Percentiles rank a stretch among this genome's conserved stretches.
Evolutionary conservation across 257 asterid species (phyloP).

Genomic region (Lavandula angustifolia): DNA sequence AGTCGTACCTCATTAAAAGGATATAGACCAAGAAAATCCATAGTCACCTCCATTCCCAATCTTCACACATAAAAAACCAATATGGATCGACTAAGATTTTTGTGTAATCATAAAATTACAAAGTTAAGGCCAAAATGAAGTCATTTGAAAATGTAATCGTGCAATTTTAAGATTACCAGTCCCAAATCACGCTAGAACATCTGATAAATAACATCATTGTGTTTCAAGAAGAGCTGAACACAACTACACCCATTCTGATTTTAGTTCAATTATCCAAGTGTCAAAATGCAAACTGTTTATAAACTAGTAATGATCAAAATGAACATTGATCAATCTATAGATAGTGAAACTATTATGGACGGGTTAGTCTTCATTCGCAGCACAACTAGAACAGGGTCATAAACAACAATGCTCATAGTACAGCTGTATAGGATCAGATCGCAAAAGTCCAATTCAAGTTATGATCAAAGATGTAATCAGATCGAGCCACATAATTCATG

Average conservation of each 20-base stretch:
- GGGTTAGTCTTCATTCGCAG: not conserved
- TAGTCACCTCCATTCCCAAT: not conserved
- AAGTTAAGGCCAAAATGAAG: not conserved
- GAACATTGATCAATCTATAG: conserved; percentile 19
- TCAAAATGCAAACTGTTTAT: not conserved
- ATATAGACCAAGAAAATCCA: not conserved
- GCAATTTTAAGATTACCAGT: conserved; percentile 1
- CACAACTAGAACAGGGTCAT: conserved; percentile 23
- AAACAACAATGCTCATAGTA: conserved; percentile 27
- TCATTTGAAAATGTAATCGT: not conserved
- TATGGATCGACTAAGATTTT: not conserved
- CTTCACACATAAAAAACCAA: too few relatives aligned
- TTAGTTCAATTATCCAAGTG: conserved; percentile 17
- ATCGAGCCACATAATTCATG: conserved; percentile 22
- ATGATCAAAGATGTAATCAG: conserved; percentile 22
- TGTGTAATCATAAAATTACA: not conserved
- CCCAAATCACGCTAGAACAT: not conserved
- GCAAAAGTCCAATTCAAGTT: conserved; percentile 26
- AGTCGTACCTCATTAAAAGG: too few relatives aligned
- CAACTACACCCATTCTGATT: not conserved
- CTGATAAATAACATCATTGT: not conserved
- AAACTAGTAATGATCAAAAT: conserved; percentile 11
- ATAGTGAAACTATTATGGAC: conserved; percentile 1
- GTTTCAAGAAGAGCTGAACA: not conserved
- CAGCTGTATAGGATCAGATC: conserved; percentile 25